Conservation (phyloP, 306 rosid genomes). For the Vigna hirtella region DNA sequence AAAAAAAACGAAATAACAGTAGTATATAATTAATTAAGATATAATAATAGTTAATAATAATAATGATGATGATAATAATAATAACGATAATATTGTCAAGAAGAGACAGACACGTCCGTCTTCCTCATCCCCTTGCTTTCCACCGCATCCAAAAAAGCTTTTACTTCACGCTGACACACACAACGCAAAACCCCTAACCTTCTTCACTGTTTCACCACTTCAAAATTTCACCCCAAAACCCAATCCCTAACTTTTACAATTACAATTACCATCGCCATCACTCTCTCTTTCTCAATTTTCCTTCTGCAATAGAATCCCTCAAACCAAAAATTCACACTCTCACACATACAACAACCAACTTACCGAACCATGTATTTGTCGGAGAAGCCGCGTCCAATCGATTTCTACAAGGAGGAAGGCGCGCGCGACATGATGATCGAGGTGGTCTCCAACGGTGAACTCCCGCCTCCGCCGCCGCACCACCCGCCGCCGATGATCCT, state of each 20-base stretch:
- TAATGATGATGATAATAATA: too few relatives aligned
- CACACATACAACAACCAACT: not conserved
- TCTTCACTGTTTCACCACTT: not conserved
- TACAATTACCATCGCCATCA: not conserved
- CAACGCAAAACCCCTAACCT: slow-evolving; percentile 34
- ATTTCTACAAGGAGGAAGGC: slow-evolving; percentile 72
- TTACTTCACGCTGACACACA: slow-evolving; percentile 45
- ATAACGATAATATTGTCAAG: not conserved
- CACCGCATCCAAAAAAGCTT: slow-evolving; percentile 40
- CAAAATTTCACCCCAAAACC: not conserved
- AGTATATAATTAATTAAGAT: not conserved
- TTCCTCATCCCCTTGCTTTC: slow-evolving; percentile 12
- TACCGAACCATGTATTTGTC: slow-evolving; percentile 63
- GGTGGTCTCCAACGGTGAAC: slow-evolving; percentile 58
- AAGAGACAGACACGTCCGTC: slow-evolving; percentile 40
- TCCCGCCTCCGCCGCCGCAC: slow-evolving; percentile 47
- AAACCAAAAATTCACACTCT: not conserved
- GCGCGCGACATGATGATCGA: slow-evolving; percentile 79
- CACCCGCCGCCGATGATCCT: slow-evolving; percentile 66
- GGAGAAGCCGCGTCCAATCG: slow-evolving; percentile 76
- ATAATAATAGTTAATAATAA: not conserved
- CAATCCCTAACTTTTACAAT: not conserved
- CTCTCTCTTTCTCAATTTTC: slow-evolving; percentile 4
- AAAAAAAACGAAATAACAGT: too few relatives aligned
- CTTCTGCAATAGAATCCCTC: not conserved